phyloP scores from a whole-genome alignment of 257 asterid species.

The Primulina tabacum region DNA sequence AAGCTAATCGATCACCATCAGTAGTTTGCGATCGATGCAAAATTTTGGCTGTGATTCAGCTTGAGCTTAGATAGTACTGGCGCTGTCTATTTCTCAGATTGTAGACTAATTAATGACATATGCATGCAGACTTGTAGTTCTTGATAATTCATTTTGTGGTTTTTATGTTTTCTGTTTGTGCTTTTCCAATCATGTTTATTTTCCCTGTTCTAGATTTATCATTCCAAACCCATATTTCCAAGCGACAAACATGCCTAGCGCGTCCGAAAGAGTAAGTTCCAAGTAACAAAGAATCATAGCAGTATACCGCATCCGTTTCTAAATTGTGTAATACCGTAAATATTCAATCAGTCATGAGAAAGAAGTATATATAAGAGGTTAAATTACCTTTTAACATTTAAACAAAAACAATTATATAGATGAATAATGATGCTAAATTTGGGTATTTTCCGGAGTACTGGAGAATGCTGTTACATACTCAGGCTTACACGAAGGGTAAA shows the following conservation, averaged over 20 bases:
- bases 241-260: too few relatives aligned
- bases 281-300: too few relatives aligned
- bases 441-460: neutral
- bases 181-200: slow-evolving; percentile 7
- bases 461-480: neutral
- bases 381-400: too few relatives aligned
- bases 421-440: neutral
- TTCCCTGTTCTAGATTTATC: neutral
- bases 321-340: too few relatives aligned
- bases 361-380: neutral
- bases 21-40: slow-evolving; percentile 27
- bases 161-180: slow-evolving; percentile 20
- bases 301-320: too few relatives aligned
- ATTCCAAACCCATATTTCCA: too few relatives aligned
- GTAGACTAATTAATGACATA: slow-evolving; percentile 21
- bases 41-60: slow-evolving; percentile 24
- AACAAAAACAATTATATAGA: neutral
- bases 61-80: slow-evolving; percentile 25
- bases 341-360: neutral
- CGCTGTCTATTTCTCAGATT: slow-evolving; percentile 25
- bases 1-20: slow-evolving; percentile 25
- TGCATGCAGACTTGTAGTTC: slow-evolving; percentile 22
- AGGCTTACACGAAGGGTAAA: neutral
- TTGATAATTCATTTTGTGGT: slow-evolving; percentile 34
- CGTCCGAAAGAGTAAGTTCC: too few relatives aligned